phyloP scores from a whole-genome alignment of 2,329 filamentous ascomycete genomes.

The Aspergillus neotritici region DNA sequence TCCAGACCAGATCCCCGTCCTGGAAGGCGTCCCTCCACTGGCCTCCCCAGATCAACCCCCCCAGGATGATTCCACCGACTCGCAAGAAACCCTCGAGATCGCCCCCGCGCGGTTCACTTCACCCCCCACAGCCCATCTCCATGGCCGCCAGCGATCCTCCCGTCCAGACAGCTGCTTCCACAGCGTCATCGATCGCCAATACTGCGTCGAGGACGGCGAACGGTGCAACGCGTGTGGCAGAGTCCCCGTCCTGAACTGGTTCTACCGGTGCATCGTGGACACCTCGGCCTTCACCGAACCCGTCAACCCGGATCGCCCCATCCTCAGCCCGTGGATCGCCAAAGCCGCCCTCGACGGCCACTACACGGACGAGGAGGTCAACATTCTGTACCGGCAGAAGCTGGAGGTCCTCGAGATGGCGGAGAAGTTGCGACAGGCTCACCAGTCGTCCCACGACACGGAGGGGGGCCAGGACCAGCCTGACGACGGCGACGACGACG shows the following conservation, averaged over 20 bases:
- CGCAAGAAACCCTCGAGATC: neutral
- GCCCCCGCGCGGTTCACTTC: neutral
- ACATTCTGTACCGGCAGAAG: constrained; percentile 40
- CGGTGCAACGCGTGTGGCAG: constrained; percentile 56
- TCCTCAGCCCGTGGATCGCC: constrained; percentile 37
- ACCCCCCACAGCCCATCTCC: too few species aligned
- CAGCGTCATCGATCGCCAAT: constrained; percentile 61
- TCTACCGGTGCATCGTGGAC: constrained; percentile 69
- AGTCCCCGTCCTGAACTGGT: constrained; percentile 58
- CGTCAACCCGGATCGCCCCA: constrained; percentile 7
- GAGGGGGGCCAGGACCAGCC: constrained; percentile 3
- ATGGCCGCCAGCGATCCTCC: neutral
- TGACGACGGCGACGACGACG: neutral
- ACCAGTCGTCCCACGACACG: neutral
- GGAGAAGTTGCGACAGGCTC: constrained; percentile 12
- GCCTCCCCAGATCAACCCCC: neutral
- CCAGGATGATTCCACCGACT: neutral
- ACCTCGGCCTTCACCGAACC: constrained; percentile 39
- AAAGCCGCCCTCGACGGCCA: constrained; percentile 38
- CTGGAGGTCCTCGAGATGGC: constrained; percentile 21
- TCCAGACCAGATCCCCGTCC: neutral
- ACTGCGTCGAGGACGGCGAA: constrained; percentile 39
- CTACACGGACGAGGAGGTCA: constrained; percentile 40
- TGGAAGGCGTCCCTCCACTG: constrained; percentile 2
- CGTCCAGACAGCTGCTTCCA: constrained; percentile 38